These are phyloP conservation scores for Lomentospora prolificans DNA, from an alignment of 2,329 filamentous ascomycete genomes.

Conservation along the genomic window DNA sequence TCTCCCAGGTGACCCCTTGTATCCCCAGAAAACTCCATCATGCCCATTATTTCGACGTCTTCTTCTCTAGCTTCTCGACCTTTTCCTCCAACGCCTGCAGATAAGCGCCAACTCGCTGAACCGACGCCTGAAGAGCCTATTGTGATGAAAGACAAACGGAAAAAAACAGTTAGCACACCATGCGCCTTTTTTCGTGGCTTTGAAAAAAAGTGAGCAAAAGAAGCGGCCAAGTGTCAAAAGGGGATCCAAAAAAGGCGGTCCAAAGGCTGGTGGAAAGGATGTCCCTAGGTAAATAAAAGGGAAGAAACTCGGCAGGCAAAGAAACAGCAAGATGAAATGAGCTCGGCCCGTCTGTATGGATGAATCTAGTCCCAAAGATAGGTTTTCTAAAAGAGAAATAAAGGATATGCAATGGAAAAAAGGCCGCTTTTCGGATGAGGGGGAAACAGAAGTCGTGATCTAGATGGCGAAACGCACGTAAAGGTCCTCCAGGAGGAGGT, in stretches of 20 bases:
- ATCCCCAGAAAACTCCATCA: constrained; percentile 8
- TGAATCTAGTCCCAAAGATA: background rate
- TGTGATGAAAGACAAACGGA: constrained; percentile 6
- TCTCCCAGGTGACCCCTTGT: no score
- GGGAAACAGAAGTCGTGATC: background rate
- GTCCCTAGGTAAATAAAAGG: background rate
- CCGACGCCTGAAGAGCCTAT: constrained; percentile 70
- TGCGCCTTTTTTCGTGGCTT: background rate
- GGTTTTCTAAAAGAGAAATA: background rate
- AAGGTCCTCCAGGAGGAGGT: constrained; percentile 89
- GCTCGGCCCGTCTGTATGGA: background rate
- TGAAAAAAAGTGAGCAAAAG: background rate
- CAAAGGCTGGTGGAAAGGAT: background rate
- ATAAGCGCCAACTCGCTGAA: constrained; percentile 70
- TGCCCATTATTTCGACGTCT: constrained; percentile 47
- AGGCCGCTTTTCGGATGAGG: background rate
- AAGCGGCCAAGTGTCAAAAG: background rate
- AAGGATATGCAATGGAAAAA: background rate
- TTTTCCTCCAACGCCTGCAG: constrained; percentile 68
- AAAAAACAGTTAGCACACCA: constrained; percentile 4
- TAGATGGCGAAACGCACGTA: constrained; percentile 60
- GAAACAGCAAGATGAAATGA: background rate
- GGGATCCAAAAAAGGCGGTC: background rate
- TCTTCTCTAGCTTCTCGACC: constrained; percentile 52
- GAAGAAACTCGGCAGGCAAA: background rate